Percentiles rank a stretch among this genome's conserved stretches.
These are phyloP conservation scores for Hygrocybe punicea DNA, from an alignment of 768 basidiomycete genomes.

Conservation along the genomic window DNA sequence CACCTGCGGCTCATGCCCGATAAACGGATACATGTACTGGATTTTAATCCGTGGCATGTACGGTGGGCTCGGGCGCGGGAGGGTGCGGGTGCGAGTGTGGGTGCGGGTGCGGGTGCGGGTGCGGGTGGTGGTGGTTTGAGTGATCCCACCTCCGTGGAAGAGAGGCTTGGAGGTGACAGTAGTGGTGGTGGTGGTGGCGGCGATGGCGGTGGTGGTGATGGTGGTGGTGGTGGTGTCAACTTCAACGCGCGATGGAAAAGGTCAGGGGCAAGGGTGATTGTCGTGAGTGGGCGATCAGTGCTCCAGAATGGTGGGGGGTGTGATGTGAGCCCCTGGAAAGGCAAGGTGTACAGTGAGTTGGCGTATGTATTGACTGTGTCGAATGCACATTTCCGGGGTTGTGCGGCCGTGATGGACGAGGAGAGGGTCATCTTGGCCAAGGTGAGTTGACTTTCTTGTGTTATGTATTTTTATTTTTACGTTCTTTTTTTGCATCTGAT, in stretches of 20 bases:
- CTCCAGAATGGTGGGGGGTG: too few relatives aligned
- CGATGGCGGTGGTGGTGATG: background rate
- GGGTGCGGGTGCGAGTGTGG: too few relatives aligned
- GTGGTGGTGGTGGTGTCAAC: background rate
- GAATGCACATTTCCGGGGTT: slow-evolving; percentile 16
- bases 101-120: too few relatives aligned
- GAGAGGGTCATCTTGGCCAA: slow-evolving; percentile 31
- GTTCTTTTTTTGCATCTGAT: too few relatives aligned
- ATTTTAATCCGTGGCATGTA: slow-evolving; percentile 30
- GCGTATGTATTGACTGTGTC: slow-evolving; percentile 25
- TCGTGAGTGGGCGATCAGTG: too few relatives aligned
- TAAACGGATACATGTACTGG: slow-evolving; percentile 9
- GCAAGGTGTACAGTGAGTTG: slow-evolving; percentile 23
- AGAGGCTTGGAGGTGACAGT: background rate
- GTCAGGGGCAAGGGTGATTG: too few relatives aligned
- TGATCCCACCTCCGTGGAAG: slow-evolving; percentile 9
- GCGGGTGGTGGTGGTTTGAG: too few relatives aligned
- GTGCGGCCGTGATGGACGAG: slow-evolving; percentile 42
- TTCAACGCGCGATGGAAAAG: background rate
- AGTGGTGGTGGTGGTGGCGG: background rate
- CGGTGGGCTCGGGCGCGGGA: background rate
- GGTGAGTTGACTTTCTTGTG: too few relatives aligned
- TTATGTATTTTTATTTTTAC: too few relatives aligned
- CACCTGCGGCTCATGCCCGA: slow-evolving; percentile 23
- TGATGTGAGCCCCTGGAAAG: slow-evolving; percentile 20